Evolutionary conservation across 345 rosid species (phyloP).

Genomic region (Citrus reticulata): DNA sequence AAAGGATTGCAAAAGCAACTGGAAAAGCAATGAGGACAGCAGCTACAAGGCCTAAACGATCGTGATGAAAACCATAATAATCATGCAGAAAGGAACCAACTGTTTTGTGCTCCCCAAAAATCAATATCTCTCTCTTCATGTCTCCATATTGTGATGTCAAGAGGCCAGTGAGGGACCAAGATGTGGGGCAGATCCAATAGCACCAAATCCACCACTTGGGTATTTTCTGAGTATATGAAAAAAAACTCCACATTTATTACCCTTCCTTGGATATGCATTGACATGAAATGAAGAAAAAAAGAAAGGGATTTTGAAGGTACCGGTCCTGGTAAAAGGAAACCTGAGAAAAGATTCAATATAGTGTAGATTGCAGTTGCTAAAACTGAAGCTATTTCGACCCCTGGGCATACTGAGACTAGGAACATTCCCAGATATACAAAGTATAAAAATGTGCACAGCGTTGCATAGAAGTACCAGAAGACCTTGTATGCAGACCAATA

Average conservation of each 20-base stretch:
- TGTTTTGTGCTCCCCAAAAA: conserved; percentile 13
- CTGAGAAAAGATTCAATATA: conserved; percentile 23
- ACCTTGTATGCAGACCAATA: conserved; percentile 19
- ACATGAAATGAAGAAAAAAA: neutral
- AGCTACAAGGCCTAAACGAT: conserved; percentile 9
- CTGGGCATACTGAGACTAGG: conserved; percentile 20
- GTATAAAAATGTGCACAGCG: conserved; percentile 20
- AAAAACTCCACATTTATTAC: neutral
- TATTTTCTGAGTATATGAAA: conserved; percentile 12
- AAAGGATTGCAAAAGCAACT: conserved; percentile 17
- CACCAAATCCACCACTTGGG: conserved; percentile 30
- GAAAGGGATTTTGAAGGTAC: neutral
- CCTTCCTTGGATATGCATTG: neutral
- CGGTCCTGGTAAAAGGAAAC: conserved; percentile 28
- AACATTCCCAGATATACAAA: conserved; percentile 28
- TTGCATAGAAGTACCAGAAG: conserved; percentile 21
- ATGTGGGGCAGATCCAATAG: conserved; percentile 18
- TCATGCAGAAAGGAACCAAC: conserved; percentile 4
- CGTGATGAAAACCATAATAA: conserved; percentile 11
- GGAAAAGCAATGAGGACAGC: conserved; percentile 17
- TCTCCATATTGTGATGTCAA: conserved; percentile 26
- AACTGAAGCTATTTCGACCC: neutral
- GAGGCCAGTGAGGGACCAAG: conserved; percentile 19
- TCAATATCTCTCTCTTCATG: neutral
- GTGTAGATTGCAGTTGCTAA: conserved; percentile 20